Evolutionary conservation across 2,329 filamentous ascomycete genomes (phyloP), one percentile per base, ranked within the genome.

Genomic region (Waltergamsia citrina): DNA sequence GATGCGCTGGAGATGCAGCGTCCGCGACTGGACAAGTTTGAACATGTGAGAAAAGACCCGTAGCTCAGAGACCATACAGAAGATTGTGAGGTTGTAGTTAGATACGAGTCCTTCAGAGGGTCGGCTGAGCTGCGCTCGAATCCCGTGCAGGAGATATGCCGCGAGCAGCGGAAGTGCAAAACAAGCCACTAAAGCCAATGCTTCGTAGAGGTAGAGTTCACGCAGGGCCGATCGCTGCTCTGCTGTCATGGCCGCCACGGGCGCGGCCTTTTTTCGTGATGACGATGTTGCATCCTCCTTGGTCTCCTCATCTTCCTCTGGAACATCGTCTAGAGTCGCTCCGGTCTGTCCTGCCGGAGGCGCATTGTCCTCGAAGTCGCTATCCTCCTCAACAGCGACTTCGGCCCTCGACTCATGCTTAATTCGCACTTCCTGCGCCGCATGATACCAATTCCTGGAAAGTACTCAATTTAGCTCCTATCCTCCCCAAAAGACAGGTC

Each of bases 81-180:
- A 96, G 34, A 96, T 85, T 10, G 81, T 87, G 35, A 96, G 67
- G 54, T 95, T 95, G 60, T 90, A 93, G 55, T 94, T 85, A 5
- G 86, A 94, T 6, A 96, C 81, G 9, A 96, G 65, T 2, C 85
- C 85, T 53, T 93, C 87, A 0, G 86, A 87, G 0, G 84, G 85
- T 3, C 84, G 71, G 17, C 83, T 88, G 14, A 96, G 73, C 47
- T 90, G 85, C 7, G 71, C 72, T 33, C 90, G 77, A 38, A 95
- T 83, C 15, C 75, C 65, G 51, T 95, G 88, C 9, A 96, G 67
- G 25, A 95, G 63, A 57, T 82, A 92, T 19, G 88, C 84, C n/a
- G 85, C 84, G 4, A 86, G 51, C 1, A 85, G 50, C 1, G 90
- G 90, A 20, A 84, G 80, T 19, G 81, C 40, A 48, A 95, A 93